phyloP scores from a whole-genome alignment of 257 asterid genomes.

The Galeopsis tetrahit region DNA sequence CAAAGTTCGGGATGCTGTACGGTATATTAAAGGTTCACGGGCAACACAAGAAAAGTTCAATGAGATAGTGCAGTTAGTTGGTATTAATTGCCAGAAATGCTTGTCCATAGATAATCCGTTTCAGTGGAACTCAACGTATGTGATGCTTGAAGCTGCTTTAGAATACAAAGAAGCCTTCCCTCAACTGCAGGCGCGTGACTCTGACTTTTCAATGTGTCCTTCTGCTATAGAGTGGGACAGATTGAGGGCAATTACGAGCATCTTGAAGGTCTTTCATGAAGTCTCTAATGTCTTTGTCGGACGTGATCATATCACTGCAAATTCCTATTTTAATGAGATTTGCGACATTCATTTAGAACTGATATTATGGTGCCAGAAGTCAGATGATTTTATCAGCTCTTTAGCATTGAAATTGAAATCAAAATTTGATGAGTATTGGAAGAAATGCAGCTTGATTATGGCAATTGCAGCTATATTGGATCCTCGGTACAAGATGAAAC shows the following conservation, averaged over 20 bases:
- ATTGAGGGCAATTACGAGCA: slow-evolving; percentile 62
- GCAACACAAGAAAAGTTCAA: slow-evolving; percentile 73
- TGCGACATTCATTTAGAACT: slow-evolving; percentile 89
- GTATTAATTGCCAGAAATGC: slow-evolving; percentile 54
- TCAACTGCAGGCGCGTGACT: slow-evolving; percentile 77
- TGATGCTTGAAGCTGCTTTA: slow-evolving; percentile 81
- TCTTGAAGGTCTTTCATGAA: slow-evolving; percentile 80
- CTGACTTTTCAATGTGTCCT: slow-evolving; percentile 59
- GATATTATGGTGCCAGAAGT: slow-evolving; percentile 90
- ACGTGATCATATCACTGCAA: slow-evolving; percentile 70
- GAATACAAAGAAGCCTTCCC: slow-evolving; percentile 75
- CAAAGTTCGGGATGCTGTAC: slow-evolving; percentile 73
- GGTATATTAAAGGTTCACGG: slow-evolving; percentile 68
- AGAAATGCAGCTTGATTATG: slow-evolving; percentile 95
- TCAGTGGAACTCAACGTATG: slow-evolving; percentile 80
- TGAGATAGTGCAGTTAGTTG: slow-evolving; percentile 67
- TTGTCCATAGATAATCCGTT: slow-evolving; percentile 61
- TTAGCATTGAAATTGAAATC: slow-evolving; percentile 83
- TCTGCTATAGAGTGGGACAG: slow-evolving; percentile 77
- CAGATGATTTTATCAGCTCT: slow-evolving; percentile 78
- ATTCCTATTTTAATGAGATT: slow-evolving; percentile 75
- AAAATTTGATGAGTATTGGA: slow-evolving; percentile 93
- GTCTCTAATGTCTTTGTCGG: slow-evolving; percentile 71
- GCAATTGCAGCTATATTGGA: slow-evolving; percentile 94
- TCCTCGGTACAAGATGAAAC: slow-evolving; percentile 86